phyloP scores from a whole-genome alignment of 257 asterid species.

The Gentiana straminea region DNA sequence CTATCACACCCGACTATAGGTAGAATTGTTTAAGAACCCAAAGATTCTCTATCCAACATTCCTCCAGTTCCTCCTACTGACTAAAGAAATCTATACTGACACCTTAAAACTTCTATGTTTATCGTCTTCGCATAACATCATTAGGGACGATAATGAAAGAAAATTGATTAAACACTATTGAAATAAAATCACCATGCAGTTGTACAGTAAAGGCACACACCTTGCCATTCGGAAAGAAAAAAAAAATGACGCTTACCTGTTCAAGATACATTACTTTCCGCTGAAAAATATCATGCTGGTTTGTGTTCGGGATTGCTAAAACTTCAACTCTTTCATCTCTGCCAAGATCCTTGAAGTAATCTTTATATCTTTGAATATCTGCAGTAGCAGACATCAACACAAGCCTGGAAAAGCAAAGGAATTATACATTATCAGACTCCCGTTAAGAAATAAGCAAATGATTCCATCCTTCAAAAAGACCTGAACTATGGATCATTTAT shows the following conservation, averaged over 20 bases:
- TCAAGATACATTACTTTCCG: slow-evolving; percentile 66
- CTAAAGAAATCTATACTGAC: too few species aligned
- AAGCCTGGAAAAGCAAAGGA: slow-evolving; percentile 50
- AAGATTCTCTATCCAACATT: too few species aligned
- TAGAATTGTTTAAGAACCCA: too few species aligned
- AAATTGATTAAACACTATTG: too few species aligned
- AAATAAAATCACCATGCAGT: too few species aligned
- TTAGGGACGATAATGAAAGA: too few species aligned
- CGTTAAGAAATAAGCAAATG: neutral
- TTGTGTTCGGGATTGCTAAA: slow-evolving; percentile 69
- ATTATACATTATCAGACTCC: slow-evolving; percentile 4
- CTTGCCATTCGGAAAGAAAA: too few species aligned
- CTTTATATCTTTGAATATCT: slow-evolving; percentile 74
- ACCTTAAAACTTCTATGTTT: too few species aligned
- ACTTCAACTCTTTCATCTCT: slow-evolving; percentile 89
- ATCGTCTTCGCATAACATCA: too few species aligned
- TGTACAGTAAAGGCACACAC: too few species aligned
- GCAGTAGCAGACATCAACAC: slow-evolving; percentile 99
- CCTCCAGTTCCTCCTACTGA: too few species aligned
- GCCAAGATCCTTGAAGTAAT: slow-evolving; percentile 80
- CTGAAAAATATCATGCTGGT: slow-evolving; percentile 45
- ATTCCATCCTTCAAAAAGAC: neutral
- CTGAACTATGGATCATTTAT: neutral
- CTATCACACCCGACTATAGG: too few species aligned
- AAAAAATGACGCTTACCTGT: slow-evolving; percentile 36